Evolutionary conservation across 2,329 filamentous ascomycete genomes (phyloP).

Genomic region (Tolypocladium amazonense): DNA sequence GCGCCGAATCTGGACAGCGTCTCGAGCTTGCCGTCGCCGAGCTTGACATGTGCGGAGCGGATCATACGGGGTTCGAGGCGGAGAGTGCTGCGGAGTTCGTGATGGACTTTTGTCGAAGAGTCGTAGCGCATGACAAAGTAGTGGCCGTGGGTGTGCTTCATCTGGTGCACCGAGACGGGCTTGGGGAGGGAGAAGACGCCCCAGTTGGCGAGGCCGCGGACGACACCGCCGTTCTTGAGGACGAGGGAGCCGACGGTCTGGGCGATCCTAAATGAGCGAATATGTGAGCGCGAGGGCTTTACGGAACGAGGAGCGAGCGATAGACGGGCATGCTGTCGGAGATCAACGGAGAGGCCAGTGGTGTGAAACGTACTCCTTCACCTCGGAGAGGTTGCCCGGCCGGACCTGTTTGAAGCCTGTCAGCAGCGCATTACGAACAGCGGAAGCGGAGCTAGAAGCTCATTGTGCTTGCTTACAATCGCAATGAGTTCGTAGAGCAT

Average conservation of each 20-base stretch:
- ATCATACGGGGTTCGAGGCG: slow-evolving; percentile 85
- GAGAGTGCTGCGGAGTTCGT: slow-evolving; percentile 64
- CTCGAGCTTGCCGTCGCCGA: slow-evolving; percentile 54
- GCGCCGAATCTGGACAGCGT: slow-evolving; percentile 39
- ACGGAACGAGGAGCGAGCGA: not conserved
- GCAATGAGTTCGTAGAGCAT: slow-evolving; percentile 99
- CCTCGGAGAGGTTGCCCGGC: slow-evolving; percentile 78
- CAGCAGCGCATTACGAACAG: slow-evolving; percentile 3
- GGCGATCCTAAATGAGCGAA: slow-evolving; percentile 56
- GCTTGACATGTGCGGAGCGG: slow-evolving; percentile 73
- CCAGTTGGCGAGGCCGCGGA: slow-evolving; percentile 93
- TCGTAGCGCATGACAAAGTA: slow-evolving; percentile 99
- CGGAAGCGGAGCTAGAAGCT: not conserved
- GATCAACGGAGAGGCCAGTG: slow-evolving; percentile 1
- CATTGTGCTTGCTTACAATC: slow-evolving; percentile 51
- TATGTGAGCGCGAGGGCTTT: slow-evolving; percentile 5
- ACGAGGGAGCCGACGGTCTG: slow-evolving; percentile 74
- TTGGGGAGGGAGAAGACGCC: slow-evolving; percentile 81
- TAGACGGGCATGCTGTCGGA: not conserved
- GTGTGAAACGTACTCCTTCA: slow-evolving; percentile 69
- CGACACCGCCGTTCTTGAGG: slow-evolving; percentile 73
- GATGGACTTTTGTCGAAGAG: slow-evolving; percentile 59
- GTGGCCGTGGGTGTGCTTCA: slow-evolving; percentile 74
- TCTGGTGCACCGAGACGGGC: slow-evolving; percentile 69
- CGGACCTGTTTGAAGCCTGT: slow-evolving; percentile 56